Evolutionary conservation across 2,329 filamentous ascomycete species (phyloP).

Genomic region (Coniochaeta pulveracea): DNA sequence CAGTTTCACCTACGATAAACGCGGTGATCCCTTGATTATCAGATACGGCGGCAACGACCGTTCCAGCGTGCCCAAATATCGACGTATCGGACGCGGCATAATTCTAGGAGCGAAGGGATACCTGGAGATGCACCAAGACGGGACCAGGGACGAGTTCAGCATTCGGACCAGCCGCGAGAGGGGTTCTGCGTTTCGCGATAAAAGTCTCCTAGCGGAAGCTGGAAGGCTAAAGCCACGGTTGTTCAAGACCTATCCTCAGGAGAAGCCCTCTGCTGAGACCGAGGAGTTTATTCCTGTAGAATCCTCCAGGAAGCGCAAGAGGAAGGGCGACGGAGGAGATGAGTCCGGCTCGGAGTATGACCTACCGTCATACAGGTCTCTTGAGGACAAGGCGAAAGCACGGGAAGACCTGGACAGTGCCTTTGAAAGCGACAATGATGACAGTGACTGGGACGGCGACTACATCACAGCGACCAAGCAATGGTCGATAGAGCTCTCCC

Average conservation of each 20-base stretch:
- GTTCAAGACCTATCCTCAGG: constrained; percentile 25
- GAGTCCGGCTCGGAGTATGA: constrained; percentile 30
- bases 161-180: constrained; percentile 32
- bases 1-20: constrained; percentile 55
- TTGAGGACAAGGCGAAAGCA: constrained; percentile 49
- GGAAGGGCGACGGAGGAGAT: constrained; percentile 16
- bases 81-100: constrained; percentile 54
- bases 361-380: constrained; percentile 50
- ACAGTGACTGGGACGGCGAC: constrained; percentile 10
- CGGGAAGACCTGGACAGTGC: constrained; percentile 35
- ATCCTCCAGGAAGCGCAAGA: constrained; percentile 29
- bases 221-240: constrained; percentile 24
- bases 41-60: constrained; percentile 65
- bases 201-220: constrained; percentile 34
- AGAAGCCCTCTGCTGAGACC: constrained; percentile 9
- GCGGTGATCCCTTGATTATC: constrained; percentile 66
- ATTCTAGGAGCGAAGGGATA: constrained; percentile 54
- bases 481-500: constrained; percentile 50
- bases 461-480: constrained; percentile 29
- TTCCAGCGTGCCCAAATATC: constrained; percentile 61
- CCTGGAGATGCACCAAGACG: constrained; percentile 56
- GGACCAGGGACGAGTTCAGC: constrained; percentile 43
- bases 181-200: constrained; percentile 28
- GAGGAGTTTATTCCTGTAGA: constrained; percentile 39
- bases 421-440: constrained; percentile 34